Conservation (phyloP, 768 basidiomycete species). For the Tricholomella constricta region DNA sequence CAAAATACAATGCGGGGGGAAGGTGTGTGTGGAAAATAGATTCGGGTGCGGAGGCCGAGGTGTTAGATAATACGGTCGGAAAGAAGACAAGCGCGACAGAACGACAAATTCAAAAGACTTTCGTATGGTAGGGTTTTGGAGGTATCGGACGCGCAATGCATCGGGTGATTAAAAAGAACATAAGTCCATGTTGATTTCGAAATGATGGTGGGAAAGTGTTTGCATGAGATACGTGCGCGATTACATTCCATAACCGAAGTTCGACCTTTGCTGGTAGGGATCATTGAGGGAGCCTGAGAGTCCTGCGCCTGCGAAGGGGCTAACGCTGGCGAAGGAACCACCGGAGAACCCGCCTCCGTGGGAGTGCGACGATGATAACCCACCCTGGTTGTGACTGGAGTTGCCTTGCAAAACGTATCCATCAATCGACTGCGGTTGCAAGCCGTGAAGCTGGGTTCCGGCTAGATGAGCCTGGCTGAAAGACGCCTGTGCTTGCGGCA, state of each 20-base stretch:
- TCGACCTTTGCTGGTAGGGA: constrained; percentile 68
- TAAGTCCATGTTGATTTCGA: constrained; percentile 33
- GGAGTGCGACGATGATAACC: constrained; percentile 57
- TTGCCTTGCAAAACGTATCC: constrained; percentile 79
- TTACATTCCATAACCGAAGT: constrained; percentile 84
- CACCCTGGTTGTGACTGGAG: constrained; percentile 60
- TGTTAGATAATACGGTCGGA: constrained; percentile 29
- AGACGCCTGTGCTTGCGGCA: constrained; percentile 53
- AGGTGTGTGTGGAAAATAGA: constrained; percentile 39
- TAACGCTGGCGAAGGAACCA: constrained; percentile 49
- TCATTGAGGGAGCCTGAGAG: constrained; percentile 60
- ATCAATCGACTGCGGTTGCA: constrained; percentile 77
- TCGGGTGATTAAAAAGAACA: constrained; percentile 40
- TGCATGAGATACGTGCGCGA: constrained; percentile 23
- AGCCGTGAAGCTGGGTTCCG: constrained; percentile 50
- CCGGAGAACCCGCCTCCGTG: constrained; percentile 61
- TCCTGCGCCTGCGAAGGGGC: constrained; percentile 57
- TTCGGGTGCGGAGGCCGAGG: constrained; percentile 35
- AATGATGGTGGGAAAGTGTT: constrained; percentile 24
- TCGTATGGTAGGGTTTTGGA: constrained; percentile 43
- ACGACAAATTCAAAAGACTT: constrained; percentile 43
- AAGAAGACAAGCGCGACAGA: constrained; percentile 39
- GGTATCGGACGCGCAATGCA: constrained; percentile 32
- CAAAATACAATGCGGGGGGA: constrained; percentile 71
- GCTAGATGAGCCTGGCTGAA: constrained; percentile 61